phyloP scores from a whole-genome alignment of 2,329 filamentous ascomycete species.

The Trichothecium sympodiale region DNA sequence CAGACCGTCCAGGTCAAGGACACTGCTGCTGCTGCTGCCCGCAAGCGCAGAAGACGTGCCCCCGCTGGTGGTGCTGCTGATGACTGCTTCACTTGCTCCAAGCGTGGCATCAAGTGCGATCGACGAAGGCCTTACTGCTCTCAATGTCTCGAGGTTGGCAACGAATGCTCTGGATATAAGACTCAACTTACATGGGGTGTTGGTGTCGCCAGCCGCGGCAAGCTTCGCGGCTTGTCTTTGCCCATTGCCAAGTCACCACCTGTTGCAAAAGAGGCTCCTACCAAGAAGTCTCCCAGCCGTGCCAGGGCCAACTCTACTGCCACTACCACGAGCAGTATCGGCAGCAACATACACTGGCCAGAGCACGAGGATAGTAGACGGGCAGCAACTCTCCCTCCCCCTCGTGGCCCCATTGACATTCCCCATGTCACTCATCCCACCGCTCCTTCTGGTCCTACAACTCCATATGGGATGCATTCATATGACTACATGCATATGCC shows the following conservation, averaged over 20 bases:
- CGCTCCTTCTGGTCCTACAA: slow-evolving; percentile 31
- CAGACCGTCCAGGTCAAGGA: slow-evolving; percentile 36
- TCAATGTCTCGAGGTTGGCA: slow-evolving; percentile 82
- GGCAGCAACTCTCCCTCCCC: background rate
- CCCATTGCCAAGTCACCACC: slow-evolving; percentile 52
- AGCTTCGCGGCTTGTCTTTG: slow-evolving; percentile 79
- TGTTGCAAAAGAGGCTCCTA: slow-evolving; percentile 28
- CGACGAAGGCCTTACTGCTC: slow-evolving; percentile 88
- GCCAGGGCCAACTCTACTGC: slow-evolving; percentile 33
- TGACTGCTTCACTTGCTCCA: slow-evolving; percentile 90
- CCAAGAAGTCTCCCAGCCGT: slow-evolving; percentile 35
- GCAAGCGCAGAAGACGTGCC: slow-evolving; percentile 76
- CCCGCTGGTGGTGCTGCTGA: slow-evolving; percentile 81
- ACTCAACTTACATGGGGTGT: slow-evolving; percentile 95
- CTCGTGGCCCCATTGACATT: slow-evolving; percentile 24
- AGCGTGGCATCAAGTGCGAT: slow-evolving; percentile 77
- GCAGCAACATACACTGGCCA: slow-evolving; percentile 11
- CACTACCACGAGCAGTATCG: slow-evolving; percentile 13
- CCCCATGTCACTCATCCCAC: slow-evolving; percentile 15
- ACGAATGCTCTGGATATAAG: slow-evolving; percentile 92
- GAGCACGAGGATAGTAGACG: slow-evolving; percentile 23
- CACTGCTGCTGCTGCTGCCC: slow-evolving; percentile 35
- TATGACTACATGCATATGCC: slow-evolving; percentile 43
- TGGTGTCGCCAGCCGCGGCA: slow-evolving; percentile 88
- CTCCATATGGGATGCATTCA: slow-evolving; percentile 21